Evolutionary conservation across 164 flowering plant species (phyloP).

Genomic region (Brasenia schreberi): DNA sequence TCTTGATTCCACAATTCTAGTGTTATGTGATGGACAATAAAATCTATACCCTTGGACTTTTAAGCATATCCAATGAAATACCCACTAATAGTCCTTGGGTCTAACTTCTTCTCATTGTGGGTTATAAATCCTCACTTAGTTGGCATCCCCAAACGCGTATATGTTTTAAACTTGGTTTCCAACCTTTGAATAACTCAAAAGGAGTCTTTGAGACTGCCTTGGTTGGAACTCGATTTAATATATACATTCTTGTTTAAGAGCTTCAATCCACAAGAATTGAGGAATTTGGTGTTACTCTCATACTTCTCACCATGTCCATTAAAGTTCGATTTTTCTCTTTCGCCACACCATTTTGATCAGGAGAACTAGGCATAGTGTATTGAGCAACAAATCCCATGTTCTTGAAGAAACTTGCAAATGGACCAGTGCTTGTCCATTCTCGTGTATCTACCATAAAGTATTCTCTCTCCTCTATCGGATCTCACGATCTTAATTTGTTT

Average conservation of each 20-base stretch:
- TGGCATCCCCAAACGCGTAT: neutral
- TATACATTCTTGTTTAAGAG: neutral
- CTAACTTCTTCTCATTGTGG: neutral
- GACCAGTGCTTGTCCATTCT: no score
- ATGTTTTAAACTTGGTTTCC: neutral
- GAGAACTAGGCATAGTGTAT: no score
- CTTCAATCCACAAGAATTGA: no score
- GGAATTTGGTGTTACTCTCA: no score
- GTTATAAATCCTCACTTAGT: neutral
- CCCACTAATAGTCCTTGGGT: neutral
- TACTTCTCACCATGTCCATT: no score
- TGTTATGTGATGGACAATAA: neutral
- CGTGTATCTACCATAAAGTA: neutral
- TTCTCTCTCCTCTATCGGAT: neutral
- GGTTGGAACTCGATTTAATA: neutral
- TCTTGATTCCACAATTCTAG: neutral
- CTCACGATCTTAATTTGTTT: neutral
- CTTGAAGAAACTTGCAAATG: no score
- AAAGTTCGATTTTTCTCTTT: no score
- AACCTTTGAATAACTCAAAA: neutral
- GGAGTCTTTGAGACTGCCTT: neutral
- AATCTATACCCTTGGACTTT: conserved; percentile 1
- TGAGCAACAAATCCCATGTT: no score
- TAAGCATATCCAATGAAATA: conserved; percentile 6
- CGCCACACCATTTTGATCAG: no score